A percentile compares a stretch with the other conserved stretches of the same genome.
These are phyloP conservation scores for Citrullus colocynthis DNA, from an alignment of 306 rosid species.

Conservation along the genomic window DNA sequence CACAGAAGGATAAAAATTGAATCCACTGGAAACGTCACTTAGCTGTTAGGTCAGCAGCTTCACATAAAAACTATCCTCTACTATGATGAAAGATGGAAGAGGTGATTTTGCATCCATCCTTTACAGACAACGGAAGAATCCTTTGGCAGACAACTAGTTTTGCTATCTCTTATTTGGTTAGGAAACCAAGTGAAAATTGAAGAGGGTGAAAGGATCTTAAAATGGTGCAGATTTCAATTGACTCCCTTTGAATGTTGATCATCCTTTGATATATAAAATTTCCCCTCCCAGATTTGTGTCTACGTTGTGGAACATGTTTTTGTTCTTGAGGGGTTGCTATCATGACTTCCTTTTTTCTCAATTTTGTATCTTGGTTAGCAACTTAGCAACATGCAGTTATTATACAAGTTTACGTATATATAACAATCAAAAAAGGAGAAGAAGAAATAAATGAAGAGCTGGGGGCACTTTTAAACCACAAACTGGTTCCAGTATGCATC, in stretches of 20 bases:
- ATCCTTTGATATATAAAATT: background rate
- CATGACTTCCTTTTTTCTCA: background rate
- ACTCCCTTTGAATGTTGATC: background rate
- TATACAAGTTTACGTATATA: background rate
- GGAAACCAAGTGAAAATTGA: no score
- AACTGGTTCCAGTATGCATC: background rate
- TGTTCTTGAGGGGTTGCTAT: background rate
- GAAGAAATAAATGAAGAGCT: background rate
- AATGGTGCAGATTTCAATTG: background rate
- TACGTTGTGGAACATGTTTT: background rate
- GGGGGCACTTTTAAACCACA: background rate
- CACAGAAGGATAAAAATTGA: no score
- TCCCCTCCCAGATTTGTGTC: background rate
- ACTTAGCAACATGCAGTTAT: background rate
- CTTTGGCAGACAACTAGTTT: no score
- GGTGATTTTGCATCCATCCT: background rate
- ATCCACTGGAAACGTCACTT: no score
- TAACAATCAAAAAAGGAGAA: no score
- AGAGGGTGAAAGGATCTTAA: no score
- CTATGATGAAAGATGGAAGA: background rate
- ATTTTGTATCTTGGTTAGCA: background rate
- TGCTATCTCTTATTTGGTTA: no score
- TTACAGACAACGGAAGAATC: no score
- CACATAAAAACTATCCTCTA: background rate
- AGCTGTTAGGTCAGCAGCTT: no score